Evolutionary conservation across 2,329 filamentous ascomycete genomes (phyloP), one percentile per base, ranked within the genome.

Genomic region (Mycosphaerella arachidis): DNA sequence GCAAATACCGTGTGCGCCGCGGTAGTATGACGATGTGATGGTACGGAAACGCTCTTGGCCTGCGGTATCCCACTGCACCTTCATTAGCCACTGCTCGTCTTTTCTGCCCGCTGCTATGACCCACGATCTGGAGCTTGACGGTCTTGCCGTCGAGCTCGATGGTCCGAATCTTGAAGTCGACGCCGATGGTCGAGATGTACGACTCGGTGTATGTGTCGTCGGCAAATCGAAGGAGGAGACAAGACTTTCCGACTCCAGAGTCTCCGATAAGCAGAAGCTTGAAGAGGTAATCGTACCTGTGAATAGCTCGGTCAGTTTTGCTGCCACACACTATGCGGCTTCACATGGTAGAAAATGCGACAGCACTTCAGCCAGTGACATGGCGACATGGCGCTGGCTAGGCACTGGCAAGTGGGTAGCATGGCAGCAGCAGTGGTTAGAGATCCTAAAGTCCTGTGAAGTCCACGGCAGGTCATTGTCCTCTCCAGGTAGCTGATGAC

Each of bases 191-290:
- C 67, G 94, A 97, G 82, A 99, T 99, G 83, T 97, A 99, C 77
- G 91, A 96, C 83, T 97, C 94, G 63, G 94, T 99, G 84, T 97
- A 99, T 78, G 94, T 97, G 75, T 97, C 92, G 77, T 97, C 94
- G 75, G 94, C 94, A 76, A 99, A 99, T 82, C 94, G 92, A 76
- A 99, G 84, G 70, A 99, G 85, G 82, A 99, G 79, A 81, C 94
- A 99, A 75, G 94, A 99, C 89, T 99, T 99, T 89, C 94, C 94
- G 75, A 99, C 94, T 87, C 94, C 94, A 78, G 94, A 99, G 79
- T 99, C 94, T 80, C 94, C 94, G 87, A 99, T 99, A 83, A 99
- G 93, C 80, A 99, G 91, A 69, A 99, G 92, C 88, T 99, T 99
- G 88, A 99, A 99, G 75, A 99, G 92, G 80, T 99, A 99, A 79